These are phyloP conservation scores for Rubroboletus pulcherrimus DNA, from an alignment of 768 basidiomycete genomes.

Conservation along the genomic window DNA sequence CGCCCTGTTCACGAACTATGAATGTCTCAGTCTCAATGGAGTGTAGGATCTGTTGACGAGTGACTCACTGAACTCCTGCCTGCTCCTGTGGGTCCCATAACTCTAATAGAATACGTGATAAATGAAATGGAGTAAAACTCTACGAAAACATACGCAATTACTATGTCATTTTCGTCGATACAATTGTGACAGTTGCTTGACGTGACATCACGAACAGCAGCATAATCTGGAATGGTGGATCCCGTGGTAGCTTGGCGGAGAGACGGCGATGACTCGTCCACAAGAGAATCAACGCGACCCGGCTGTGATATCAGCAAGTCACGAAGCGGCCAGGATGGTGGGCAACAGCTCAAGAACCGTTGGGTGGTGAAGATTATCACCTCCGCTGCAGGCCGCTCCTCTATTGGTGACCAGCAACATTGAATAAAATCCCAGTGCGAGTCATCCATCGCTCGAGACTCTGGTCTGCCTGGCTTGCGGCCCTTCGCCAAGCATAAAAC, in stretches of 20 bases:
- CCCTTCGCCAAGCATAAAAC: neutral
- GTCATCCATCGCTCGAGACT: neutral
- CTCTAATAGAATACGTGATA: neutral
- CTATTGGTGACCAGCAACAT: neutral
- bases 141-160: conserved; percentile 19
- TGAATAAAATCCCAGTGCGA: neutral
- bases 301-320: neutral
- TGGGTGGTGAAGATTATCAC: neutral
- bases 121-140: no score
- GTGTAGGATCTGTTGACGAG: neutral
- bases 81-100: conserved; percentile 16
- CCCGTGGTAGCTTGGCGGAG: no score
- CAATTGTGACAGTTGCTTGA: neutral
- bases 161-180: conserved; percentile 8
- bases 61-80: conserved; percentile 21
- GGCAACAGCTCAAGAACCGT: neutral
- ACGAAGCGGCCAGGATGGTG: neutral
- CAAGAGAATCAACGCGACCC: no score
- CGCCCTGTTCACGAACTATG: conserved; percentile 12
- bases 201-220: neutral
- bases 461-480: neutral
- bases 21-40: neutral
- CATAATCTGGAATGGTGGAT: no score
- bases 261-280: neutral
- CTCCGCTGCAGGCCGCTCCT: neutral